Conservation (phyloP, 179 eudicot genomes). For the Spinacia oleracea region DNA sequence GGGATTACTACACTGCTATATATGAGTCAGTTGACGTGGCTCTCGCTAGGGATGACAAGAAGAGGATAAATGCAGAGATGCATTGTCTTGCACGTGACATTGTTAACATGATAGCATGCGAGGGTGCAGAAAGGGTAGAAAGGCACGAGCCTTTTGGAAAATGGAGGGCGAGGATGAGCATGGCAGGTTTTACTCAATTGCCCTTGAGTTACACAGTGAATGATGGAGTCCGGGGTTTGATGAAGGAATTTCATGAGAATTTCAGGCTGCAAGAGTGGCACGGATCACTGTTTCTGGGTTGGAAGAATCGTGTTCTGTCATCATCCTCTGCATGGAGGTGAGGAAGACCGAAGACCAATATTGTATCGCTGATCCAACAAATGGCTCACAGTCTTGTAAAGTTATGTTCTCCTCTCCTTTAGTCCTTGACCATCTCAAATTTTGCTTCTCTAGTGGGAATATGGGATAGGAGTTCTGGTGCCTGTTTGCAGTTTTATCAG, state of each 20-base stretch:
- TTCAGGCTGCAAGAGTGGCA: conserved; percentile 43
- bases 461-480: conserved; percentile 3
- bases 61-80: conserved; percentile 71
- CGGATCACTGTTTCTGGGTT: conserved; percentile 61
- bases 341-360: neutral
- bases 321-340: conserved; percentile 62
- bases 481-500: conserved; percentile 7
- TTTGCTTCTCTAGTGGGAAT: neutral
- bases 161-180: conserved; percentile 64
- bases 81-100: conserved; percentile 80
- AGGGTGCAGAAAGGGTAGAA: conserved; percentile 63
- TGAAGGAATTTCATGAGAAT: conserved; percentile 49
- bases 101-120: conserved; percentile 82
- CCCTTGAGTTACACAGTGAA: conserved; percentile 39
- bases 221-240: conserved; percentile 30
- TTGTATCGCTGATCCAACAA: neutral
- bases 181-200: conserved; percentile 61
- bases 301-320: conserved; percentile 54
- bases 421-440: conserved; percentile 2
- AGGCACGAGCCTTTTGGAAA: conserved; percentile 69
- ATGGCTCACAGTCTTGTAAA: conserved; percentile 5
- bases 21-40: conserved; percentile 79
- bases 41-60: conserved; percentile 51
- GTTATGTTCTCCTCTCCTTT: neutral
- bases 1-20: conserved; percentile 76